Evolutionary conservation across 108 stramenopile genomes (phyloP), one percentile per base, ranked within the genome.

Genomic region (Cylindrotheca fusiformis): DNA sequence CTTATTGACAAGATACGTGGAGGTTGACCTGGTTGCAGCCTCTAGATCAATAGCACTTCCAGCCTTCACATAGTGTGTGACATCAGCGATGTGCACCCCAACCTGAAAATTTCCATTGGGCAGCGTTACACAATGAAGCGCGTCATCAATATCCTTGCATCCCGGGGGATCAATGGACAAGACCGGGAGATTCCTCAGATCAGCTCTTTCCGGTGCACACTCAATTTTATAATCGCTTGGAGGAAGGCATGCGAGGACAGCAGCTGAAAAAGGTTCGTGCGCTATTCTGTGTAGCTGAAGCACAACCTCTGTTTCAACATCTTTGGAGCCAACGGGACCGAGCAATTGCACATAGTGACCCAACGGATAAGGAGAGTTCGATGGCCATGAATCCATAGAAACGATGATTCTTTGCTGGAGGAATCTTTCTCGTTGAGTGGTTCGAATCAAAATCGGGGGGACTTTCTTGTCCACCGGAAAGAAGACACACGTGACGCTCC

Each of bases 71-170:
- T 99, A 99, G 64, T 99, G 95, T n/a, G 95, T 94, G 8, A 99
- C 99, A 60, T 99, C 99, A 0, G 99, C 98, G 71, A 99, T 99
- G 59, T 98, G 97, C 18, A 99, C 97, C 0, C 99, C 99, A 4
- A 97, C 87, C 60, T 95, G 85, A 65, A 87, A 94, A 45, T 93
- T 96, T 26, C 97, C 97, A 74, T 97, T 96, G 3, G 83, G 77
- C 2, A 99, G 83, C 12, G 68, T 69, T 14, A 88, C 83, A 32
- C 94, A 95, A 68, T 98, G 97, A 14, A 99, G 85, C 0, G 99
- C 99, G 71, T 99, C 99, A 68, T 99, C 99, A 63, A 99, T 99
- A 78, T 99, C 99, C 66, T 97, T 96, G 71, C 99, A 99, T 20
- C 97, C 97, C 3, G 99, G 99, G 1, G 99, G 99, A 77, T 99